Evolutionary conservation across 495 filamentous ascomycete genomes (phyloP).

Genomic region (Hyaloscypha variabilis): DNA sequence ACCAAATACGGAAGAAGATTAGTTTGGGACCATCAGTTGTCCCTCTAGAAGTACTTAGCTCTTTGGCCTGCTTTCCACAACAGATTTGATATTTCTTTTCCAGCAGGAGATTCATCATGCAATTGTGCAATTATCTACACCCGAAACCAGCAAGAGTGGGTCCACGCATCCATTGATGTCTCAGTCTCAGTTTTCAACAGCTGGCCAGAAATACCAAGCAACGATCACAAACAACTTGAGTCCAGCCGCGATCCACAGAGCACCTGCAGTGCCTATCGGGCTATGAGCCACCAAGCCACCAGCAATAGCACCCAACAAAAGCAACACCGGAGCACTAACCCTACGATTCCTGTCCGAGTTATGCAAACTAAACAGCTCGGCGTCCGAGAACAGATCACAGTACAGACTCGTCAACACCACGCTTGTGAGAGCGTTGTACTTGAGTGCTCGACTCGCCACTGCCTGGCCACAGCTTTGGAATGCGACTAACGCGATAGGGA

Average conservation of each 20-base stretch:
- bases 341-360: constrained; percentile 64
- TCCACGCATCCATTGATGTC: no score
- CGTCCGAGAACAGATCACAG: constrained; percentile 70
- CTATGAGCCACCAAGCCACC: constrained; percentile 63
- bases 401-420: constrained; percentile 74
- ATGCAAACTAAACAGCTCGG: constrained; percentile 50
- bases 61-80: no score
- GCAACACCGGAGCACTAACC: constrained; percentile 54
- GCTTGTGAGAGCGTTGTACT: constrained; percentile 63
- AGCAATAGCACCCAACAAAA: constrained; percentile 61
- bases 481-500: constrained; percentile 64
- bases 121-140: no score
- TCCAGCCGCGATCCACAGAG: constrained; percentile 62
- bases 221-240: constrained; percentile 55
- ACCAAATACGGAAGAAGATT: no score
- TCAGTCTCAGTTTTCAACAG: constrained; percentile 24
- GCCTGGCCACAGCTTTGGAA: constrained; percentile 75
- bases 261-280: constrained; percentile 50
- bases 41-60: no score
- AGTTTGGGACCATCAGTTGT: no score
- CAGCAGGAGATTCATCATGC: no score
- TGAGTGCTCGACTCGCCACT: constrained; percentile 65
- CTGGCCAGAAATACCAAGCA: constrained; percentile 61
- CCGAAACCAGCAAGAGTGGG: no score
- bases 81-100: no score